Percentiles rank a stretch among this genome's conserved stretches.
Conservation (phyloP, 2,329 filamentous ascomycete species). For the Rhinocladiella mackenziei region DNA sequence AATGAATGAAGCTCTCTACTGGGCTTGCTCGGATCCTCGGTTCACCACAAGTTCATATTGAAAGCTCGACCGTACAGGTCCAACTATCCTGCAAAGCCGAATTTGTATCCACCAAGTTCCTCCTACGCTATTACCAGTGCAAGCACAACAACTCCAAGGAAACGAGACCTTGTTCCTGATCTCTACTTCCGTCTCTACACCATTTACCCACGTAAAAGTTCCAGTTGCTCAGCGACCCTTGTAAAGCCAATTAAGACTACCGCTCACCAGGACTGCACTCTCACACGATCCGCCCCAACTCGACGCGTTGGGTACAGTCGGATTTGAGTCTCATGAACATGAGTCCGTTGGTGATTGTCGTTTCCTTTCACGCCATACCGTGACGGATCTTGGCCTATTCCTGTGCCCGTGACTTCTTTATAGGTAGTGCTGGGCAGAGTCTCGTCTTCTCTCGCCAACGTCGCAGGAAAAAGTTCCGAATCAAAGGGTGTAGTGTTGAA, state of each 20-base stretch:
- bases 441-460: background rate
- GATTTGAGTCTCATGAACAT: background rate
- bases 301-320: background rate
- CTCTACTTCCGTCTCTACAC: background rate
- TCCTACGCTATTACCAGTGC: too few species aligned
- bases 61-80: too few species aligned
- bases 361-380: background rate
- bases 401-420: too few species aligned
- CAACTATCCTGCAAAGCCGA: too few species aligned
- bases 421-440: too few species aligned
- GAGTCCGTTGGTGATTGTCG: background rate
- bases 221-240: background rate
- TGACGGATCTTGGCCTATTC: background rate
- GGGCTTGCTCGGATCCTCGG: too few species aligned
- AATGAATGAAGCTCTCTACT: too few species aligned
- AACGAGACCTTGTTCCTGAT: background rate
- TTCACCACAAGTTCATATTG: too few species aligned
- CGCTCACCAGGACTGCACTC: background rate
- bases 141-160: too few species aligned
- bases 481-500: constrained; percentile 5
- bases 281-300: constrained; percentile 7
- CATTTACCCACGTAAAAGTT: background rate
- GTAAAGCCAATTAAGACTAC: constrained; percentile 13
- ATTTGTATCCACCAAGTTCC: too few species aligned
- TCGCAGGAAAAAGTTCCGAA: background rate